These are phyloP conservation scores for Wickerhamomyces xylosicus DNA, from an alignment of 805 yeast species.

Conservation along the genomic window DNA sequence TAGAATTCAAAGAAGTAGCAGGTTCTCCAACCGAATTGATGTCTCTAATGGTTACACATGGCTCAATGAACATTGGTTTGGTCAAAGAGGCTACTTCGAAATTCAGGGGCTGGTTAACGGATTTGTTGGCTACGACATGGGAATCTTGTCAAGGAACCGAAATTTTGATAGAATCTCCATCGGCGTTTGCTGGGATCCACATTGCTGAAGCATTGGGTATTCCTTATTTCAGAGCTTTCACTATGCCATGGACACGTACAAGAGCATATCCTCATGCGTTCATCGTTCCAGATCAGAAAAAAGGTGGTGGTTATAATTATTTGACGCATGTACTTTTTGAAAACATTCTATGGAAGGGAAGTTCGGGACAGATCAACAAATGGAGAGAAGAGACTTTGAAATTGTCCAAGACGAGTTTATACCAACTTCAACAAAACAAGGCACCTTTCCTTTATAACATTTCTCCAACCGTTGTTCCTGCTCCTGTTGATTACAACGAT, in stretches of 20 bases:
- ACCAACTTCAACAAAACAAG: slow-evolving; percentile 59
- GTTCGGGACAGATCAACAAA: slow-evolving; percentile 71
- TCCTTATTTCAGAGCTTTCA: slow-evolving; percentile 90
- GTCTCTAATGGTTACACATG: slow-evolving; percentile 88
- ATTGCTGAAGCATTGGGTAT: slow-evolving; percentile 86
- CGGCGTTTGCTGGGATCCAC: slow-evolving; percentile 92
- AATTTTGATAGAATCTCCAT: slow-evolving; percentile 86
- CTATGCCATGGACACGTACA: slow-evolving; percentile 98
- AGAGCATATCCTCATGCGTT: slow-evolving; percentile 96
- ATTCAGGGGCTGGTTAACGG: slow-evolving; percentile 77
- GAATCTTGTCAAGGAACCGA: slow-evolving; percentile 75
- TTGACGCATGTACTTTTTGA: slow-evolving; percentile 91
- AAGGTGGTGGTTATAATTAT: slow-evolving; percentile 89
- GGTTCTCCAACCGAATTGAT: slow-evolving; percentile 90
- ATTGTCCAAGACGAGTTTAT: slow-evolving; percentile 60
- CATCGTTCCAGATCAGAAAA: slow-evolving; percentile 84
- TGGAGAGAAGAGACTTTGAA: slow-evolving; percentile 71
- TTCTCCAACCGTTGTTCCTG: slow-evolving; percentile 83
- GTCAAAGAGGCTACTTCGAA: slow-evolving; percentile 72
- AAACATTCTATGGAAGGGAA: slow-evolving; percentile 89
- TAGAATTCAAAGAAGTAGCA: slow-evolving; percentile 66
- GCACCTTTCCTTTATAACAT: slow-evolving; percentile 86
- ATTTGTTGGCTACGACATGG: slow-evolving; percentile 69
- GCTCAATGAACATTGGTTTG: slow-evolving; percentile 74
- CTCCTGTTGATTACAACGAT: slow-evolving; percentile 86